Evolutionary conservation across 208 protist species (phyloP).

Genomic region (Trichomonas gallinae): DNA sequence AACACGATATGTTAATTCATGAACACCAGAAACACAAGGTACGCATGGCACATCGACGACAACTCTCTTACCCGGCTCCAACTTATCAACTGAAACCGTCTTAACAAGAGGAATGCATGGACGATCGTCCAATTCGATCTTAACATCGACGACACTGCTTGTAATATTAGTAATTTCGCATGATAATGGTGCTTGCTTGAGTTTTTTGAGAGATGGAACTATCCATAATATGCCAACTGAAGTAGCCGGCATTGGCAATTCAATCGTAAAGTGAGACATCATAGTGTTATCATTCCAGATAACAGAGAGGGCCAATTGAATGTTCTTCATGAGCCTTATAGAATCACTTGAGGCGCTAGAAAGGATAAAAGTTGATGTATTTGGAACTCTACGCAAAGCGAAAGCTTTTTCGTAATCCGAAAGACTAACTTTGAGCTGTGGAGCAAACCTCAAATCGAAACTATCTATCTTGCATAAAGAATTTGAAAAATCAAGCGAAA

Average conservation of each 20-base stretch:
- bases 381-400: not conserved
- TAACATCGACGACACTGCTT: not conserved
- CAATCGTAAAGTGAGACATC: not conserved
- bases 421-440: not conserved
- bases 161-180: not conserved
- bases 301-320: not conserved
- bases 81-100: not conserved
- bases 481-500: not conserved
- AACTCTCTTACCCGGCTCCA: not conserved
- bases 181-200: not conserved
- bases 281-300: not conserved
- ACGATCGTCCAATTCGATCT: not conserved
- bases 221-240: not conserved
- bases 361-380: not conserved
- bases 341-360: not conserved
- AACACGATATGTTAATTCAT: not conserved
- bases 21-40: not conserved
- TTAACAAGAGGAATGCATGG: not conserved
- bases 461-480: not conserved
- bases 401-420: not conserved
- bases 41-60: not conserved
- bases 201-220: not conserved
- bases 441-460: not conserved
- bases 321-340: not conserved
- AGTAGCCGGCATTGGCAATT: not conserved